A percentile compares a stretch with the other conserved stretches of the same genome.
These are phyloP conservation scores for Handroanthus guayacan DNA, from an alignment of 257 asterid genomes.

Conservation along the genomic window DNA sequence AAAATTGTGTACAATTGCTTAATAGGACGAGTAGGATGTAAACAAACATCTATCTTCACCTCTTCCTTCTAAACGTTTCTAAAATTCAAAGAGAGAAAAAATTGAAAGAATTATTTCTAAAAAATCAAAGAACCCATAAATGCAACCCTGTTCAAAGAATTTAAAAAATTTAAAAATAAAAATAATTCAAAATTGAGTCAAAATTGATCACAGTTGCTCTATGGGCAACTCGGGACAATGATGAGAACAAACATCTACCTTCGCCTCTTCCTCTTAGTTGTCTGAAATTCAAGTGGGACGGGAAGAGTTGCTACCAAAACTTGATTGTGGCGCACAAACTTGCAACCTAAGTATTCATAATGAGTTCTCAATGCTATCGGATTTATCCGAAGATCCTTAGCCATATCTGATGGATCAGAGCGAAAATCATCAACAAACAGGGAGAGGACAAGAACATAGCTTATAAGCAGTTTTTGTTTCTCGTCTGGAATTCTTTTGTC, in stretches of 20 bases:
- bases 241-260: slow-evolving; percentile 25
- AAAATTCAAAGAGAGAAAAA: too few relatives aligned
- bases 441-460: slow-evolving; percentile 80
- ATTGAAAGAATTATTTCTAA: too few relatives aligned
- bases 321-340: slow-evolving; percentile 57
- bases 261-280: slow-evolving; percentile 51
- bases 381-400: slow-evolving; percentile 76
- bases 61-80: too few relatives aligned
- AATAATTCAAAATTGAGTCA: not conserved
- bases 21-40: too few relatives aligned
- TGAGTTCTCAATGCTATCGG: slow-evolving; percentile 47
- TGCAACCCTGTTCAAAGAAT: not conserved
- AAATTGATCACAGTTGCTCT: not conserved
- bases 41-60: too few relatives aligned
- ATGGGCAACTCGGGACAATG: not conserved
- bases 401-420: slow-evolving; percentile 69
- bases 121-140: not conserved
- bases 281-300: slow-evolving; percentile 67
- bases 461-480: slow-evolving; percentile 60
- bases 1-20: too few relatives aligned
- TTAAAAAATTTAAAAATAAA: not conserved
- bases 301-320: slow-evolving; percentile 65
- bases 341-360: slow-evolving; percentile 80
- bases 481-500: slow-evolving; percentile 58
- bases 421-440: slow-evolving; percentile 73